Conservation (phyloP, 176 grass and related monocot genomes). For the Phyllostachys edulis region DNA sequence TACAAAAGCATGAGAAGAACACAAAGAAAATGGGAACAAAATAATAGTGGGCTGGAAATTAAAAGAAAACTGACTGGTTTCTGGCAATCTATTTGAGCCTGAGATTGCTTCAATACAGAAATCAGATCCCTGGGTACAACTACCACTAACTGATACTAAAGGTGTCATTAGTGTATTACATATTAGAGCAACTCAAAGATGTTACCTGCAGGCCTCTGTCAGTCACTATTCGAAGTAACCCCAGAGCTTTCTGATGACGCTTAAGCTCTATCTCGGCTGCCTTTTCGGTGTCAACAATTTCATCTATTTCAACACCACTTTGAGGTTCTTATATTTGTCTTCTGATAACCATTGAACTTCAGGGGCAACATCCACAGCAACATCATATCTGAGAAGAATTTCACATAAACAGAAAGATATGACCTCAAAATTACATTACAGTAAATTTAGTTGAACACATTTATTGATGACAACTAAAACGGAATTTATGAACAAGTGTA, state of each 20-base stretch:
- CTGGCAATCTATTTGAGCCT: too few species aligned
- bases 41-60: too few species aligned
- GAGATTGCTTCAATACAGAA: too few species aligned
- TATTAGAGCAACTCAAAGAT: conserved; percentile 22
- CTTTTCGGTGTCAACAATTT: conserved; percentile 70
- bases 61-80: too few species aligned
- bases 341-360: conserved; percentile 41
- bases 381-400: conserved; percentile 67
- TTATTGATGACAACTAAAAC: conserved; percentile 11
- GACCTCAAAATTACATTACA: not conserved
- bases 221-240: conserved; percentile 59
- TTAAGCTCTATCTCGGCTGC: conserved; percentile 67
- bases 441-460: not conserved
- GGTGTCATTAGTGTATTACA: too few species aligned
- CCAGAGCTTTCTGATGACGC: conserved; percentile 76
- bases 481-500: not conserved
- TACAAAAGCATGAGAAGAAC: too few species aligned
- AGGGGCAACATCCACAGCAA: conserved; percentile 72
- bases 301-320: conserved; percentile 91
- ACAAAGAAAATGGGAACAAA: too few species aligned
- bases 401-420: conserved; percentile 12
- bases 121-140: too few species aligned
- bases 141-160: too few species aligned
- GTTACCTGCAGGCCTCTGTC: conserved; percentile 88
- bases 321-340: conserved; percentile 68